Evolutionary conservation across 805 yeast genomes (phyloP).

Genomic region (Ogataea saltuana): DNA sequence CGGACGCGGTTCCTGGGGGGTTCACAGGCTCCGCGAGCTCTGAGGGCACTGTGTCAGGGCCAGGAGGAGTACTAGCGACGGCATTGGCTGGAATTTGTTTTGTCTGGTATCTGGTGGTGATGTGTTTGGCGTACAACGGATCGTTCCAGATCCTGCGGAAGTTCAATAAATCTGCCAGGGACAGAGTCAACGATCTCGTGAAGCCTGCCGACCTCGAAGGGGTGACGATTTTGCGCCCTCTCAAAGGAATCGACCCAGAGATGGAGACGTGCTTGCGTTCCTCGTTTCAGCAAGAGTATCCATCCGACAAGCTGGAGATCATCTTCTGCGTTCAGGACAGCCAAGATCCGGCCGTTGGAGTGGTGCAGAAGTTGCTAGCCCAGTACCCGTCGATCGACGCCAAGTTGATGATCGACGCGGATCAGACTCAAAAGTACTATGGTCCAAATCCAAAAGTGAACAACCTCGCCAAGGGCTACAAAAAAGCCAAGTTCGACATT

Average conservation of each 20-base stretch:
- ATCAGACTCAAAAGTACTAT: constrained; percentile 40
- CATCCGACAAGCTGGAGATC: constrained; percentile 59
- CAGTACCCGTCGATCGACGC: constrained; percentile 61
- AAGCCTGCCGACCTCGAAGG: constrained; percentile 49
- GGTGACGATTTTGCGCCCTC: constrained; percentile 78
- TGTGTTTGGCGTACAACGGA: constrained; percentile 31
- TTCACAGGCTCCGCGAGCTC: neutral
- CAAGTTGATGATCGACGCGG: constrained; percentile 51
- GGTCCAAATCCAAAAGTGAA: constrained; percentile 92
- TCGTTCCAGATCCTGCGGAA: constrained; percentile 28
- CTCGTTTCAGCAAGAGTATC: constrained; percentile 69
- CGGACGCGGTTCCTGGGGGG: too few relatives aligned
- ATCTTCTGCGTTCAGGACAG: constrained; percentile 72
- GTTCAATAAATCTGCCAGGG: constrained; percentile 25
- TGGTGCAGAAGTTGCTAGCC: constrained; percentile 49
- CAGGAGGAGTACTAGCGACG: neutral
- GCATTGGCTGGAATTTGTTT: constrained; percentile 22
- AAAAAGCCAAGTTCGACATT: constrained; percentile 65
- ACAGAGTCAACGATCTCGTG: constrained; percentile 13
- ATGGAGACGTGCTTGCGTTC: constrained; percentile 66
- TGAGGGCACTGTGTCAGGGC: too few relatives aligned
- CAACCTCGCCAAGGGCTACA: constrained; percentile 80
- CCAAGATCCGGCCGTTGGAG: constrained; percentile 63
- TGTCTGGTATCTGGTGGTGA: constrained; percentile 34
- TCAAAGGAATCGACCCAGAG: constrained; percentile 82